Evolutionary conservation across 441 rosid species (phyloP).

Genomic region (Erysimum cheiri): DNA sequence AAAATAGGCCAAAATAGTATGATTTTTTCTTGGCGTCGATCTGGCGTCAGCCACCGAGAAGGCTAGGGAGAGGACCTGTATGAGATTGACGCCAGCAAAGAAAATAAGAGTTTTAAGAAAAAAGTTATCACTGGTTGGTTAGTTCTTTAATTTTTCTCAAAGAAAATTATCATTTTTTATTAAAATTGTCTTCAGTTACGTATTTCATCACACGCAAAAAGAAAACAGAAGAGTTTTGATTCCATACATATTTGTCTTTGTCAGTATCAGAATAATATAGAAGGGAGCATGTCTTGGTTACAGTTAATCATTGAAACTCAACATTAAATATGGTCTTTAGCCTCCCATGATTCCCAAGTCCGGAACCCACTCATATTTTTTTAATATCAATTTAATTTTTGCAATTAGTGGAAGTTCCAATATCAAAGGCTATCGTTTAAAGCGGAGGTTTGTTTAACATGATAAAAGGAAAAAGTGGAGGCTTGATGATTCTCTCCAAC

Average conservation of each 20-base stretch:
- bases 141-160: background rate
- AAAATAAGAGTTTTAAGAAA: too few relatives aligned
- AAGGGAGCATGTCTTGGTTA: background rate
- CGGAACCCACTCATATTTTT: constrained; percentile 35
- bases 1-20: background rate
- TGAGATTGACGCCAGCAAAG: too few relatives aligned
- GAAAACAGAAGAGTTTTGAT: background rate
- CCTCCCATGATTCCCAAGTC: constrained; percentile 17
- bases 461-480: constrained; percentile 28
- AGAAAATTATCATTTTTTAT: background rate
- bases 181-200: too few relatives aligned
- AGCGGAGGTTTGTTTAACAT: constrained; percentile 35
- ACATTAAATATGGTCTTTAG: constrained; percentile 14
- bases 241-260: background rate
- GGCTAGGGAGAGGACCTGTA: too few relatives aligned
- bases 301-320: constrained; percentile 27
- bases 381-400: constrained; percentile 6
- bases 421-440: constrained; percentile 44
- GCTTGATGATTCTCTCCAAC: constrained; percentile 32
- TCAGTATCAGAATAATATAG: background rate
- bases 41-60: too few relatives aligned
- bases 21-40: too few relatives aligned
- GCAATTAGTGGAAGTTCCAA: constrained; percentile 41
- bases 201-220: background rate
- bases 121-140: too few relatives aligned